Conservation (phyloP, 345 rosid species). For the Syzygium grande region DNA sequence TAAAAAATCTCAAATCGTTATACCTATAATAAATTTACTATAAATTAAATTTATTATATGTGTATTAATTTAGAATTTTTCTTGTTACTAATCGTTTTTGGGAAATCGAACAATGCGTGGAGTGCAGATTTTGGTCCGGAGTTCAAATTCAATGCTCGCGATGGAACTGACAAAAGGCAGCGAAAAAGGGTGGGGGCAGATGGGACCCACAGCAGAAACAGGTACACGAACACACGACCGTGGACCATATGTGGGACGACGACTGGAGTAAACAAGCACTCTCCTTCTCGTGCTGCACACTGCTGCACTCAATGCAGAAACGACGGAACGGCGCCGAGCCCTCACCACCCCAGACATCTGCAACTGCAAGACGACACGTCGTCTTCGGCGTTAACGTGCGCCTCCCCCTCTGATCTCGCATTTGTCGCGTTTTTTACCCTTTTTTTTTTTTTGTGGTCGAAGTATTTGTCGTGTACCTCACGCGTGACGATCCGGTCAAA, state of each 20-base stretch:
- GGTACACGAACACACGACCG: neutral
- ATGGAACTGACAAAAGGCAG: neutral
- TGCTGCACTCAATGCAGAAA: neutral
- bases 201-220: neutral
- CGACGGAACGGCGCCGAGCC: constrained; percentile 27
- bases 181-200: neutral
- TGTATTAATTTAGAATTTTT: no score
- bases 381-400: constrained; percentile 5
- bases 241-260: neutral
- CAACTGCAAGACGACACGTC: constrained; percentile 4
- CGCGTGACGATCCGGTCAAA: constrained; percentile 35
- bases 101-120: no score
- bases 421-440: constrained; percentile 56
- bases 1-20: no score
- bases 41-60: no score
- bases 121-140: neutral
- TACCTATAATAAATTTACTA: no score
- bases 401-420: constrained; percentile 1
- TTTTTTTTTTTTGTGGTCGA: no score
- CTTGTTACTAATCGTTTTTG: no score
- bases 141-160: neutral
- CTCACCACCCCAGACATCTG: neutral
- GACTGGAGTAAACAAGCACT: neutral
- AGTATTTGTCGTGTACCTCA: constrained; percentile 51
- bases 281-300: neutral